Base-by-base conservation (phyloP, 371 early-diverging fungal species). In the Syncephalis fuscata region DNA sequence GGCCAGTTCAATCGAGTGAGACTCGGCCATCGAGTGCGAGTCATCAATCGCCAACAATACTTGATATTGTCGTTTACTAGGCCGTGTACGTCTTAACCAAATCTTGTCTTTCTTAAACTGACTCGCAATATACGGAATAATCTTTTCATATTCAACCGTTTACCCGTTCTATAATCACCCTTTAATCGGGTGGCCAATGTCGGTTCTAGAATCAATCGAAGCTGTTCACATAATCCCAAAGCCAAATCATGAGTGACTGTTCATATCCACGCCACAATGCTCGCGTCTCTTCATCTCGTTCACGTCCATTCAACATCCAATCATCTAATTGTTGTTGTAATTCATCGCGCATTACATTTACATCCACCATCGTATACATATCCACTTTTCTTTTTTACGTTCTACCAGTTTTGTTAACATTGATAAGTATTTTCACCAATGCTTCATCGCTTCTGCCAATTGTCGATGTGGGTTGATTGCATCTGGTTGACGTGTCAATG, bases 21-120 rank as follows among this genome's bases (percentile, higher is more conserved):
- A 77, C 58, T 86, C 83, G 36, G 85, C 74, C 98, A 99, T 99
- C 37, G 92, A 92, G 53, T 85, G 85, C 51, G 95, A 94, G 64
- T 99, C 98, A 64, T 99, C 99, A 40, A 99, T 82, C 15, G 99
- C 85, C 17, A 99, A 73, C 80, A 99, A 80, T 24, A 99, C 85
- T 60, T 94, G 92, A 70, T 99, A 99, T 48, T 91, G 85, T 48
- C 97, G 82, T 58, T 96, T 92, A 54, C 85, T 83, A n/a, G 90
- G 93, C 62, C 92, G 93, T 39, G 92, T 96, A 45, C 99, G 83
- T 40, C 97, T 84, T 60, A 98, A 69, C 99, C 99, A 99, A 53
- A 99, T 99, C 75, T 96, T 97, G 70, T 99, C 99, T 71, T 93
- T 98, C 71, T 91, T 91, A 73, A 88, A 99, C 60, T 95, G 88